Evolutionary conservation across 2,329 filamentous ascomycete species (phyloP).

Genomic region (Capronia epimyces): DNA sequence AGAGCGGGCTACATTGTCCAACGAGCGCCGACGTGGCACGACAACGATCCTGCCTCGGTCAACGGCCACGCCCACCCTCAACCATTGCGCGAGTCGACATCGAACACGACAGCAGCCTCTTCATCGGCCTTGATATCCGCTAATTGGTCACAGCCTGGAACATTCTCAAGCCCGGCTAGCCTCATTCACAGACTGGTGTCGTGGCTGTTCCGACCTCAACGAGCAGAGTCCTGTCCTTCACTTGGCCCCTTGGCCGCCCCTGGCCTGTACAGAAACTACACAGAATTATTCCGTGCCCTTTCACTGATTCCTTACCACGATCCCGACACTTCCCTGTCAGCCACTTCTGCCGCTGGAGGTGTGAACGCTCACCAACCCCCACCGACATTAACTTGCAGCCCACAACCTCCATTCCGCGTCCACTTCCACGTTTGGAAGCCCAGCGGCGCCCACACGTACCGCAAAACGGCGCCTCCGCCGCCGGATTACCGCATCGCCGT

Average conservation of each 20-base stretch:
- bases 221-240: conserved; percentile 22
- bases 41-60: conserved; percentile 22
- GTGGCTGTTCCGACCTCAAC: conserved; percentile 35
- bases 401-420: conserved; percentile 58
- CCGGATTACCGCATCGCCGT: conserved; percentile 85
- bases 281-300: conserved; percentile 69
- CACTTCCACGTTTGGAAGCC: conserved; percentile 81
- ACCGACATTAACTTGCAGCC: conserved; percentile 13
- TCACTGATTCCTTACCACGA: conserved; percentile 68
- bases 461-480: conserved; percentile 68
- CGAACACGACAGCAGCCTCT: background rate
- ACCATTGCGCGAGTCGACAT: background rate
- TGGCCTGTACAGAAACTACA: conserved; percentile 61
- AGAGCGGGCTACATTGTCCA: conserved; percentile 75
- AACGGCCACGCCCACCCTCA: conserved; percentile 11
- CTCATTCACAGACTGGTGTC: conserved; percentile 54
- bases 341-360: conserved; percentile 13
- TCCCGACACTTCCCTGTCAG: conserved; percentile 37
- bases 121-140: background rate
- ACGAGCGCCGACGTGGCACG: conserved; percentile 57
- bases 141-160: conserved; percentile 1
- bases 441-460: conserved; percentile 54
- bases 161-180: conserved; percentile 6
- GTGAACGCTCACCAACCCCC: conserved; percentile 26
- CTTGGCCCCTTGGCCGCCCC: conserved; percentile 56